Evolutionary conservation across 1,284 basidiomycete species (phyloP), one percentile per base, ranked within the genome.

Genomic region (Cutaneotrichosporon dermatis): DNA sequence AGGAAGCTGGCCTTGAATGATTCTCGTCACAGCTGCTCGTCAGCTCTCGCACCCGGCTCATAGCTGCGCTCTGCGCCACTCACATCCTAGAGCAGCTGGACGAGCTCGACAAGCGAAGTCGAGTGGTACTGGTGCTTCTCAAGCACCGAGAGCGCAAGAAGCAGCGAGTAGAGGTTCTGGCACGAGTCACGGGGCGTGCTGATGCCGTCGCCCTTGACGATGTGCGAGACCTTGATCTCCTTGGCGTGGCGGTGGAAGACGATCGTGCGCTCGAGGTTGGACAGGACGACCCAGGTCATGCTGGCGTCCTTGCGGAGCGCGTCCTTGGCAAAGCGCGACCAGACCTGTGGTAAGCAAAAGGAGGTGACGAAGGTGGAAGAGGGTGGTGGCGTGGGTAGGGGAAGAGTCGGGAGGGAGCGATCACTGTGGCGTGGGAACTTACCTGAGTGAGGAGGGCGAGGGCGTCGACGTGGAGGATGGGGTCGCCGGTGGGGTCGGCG

Each of bases 131-230:
- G 58, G 37, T 57, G 58, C 61, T 63, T 63, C 58, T 63, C 58
- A 36, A 63, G 61, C 7, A 58, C 56, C 4, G 55, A 51, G 25
- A 60, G 51, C 2, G 61, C 55, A n/a, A 63, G 58, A 7, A 59
- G 25, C 16, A 59, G 58, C 51, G 58, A 55, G 58, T 60, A 63
- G 49, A 63, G 53, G 58, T 63, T 63, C 61, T 63, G 58, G 39
- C 55, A 54, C 35, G 58, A 35, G 53, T 59, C 55, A 49, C 58
- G 58, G 13, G 61, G 58, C 11, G 55, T 63, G 36, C 46, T 57
- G 39, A 35, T 11, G 46, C 61, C 61, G 46, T 55, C 33, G 58
- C 39, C 37, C 45, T 34, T 2, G 49, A 63, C 53, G 43, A 51
- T 35, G 58, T 63, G 58, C 51, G 61, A 63, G 33, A 58, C 58